Evolutionary conservation across 2,329 filamentous ascomycete genomes (phyloP).

Genomic region (Orbilia javanica): DNA sequence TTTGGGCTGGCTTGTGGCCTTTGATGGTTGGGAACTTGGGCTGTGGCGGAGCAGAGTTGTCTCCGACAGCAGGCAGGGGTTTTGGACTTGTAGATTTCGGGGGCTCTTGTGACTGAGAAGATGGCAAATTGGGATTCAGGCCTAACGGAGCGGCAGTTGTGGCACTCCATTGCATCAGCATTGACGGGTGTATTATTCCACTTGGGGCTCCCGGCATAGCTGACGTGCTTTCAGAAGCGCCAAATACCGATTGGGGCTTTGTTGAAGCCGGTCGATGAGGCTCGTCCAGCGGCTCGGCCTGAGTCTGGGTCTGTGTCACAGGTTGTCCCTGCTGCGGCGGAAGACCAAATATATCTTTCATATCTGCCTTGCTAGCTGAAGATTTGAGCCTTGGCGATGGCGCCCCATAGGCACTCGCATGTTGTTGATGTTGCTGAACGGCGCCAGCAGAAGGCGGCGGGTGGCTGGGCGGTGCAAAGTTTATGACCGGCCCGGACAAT

Average conservation of each 20-base stretch:
- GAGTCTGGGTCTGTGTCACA: background rate
- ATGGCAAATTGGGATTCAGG: background rate
- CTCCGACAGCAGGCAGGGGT: background rate
- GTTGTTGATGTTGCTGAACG: background rate
- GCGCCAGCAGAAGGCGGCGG: background rate
- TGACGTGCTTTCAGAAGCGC: background rate
- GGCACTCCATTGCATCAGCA: conserved; percentile 44
- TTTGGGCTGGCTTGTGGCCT: conserved; percentile 22
- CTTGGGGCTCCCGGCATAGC: background rate
- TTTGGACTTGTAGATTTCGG: background rate
- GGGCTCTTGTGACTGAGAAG: conserved; percentile 3
- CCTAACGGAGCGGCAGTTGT: conserved; percentile 2
- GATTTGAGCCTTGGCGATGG: background rate
- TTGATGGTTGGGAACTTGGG: background rate
- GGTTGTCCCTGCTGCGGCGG: background rate
- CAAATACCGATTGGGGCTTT: background rate
- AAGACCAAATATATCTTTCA: background rate
- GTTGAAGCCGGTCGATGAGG: background rate
- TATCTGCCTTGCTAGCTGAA: background rate
- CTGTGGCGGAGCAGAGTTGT: background rate
- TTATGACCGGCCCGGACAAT: background rate
- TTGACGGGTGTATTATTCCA: conserved; percentile 50
- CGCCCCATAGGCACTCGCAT: background rate
- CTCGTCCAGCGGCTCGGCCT: background rate
- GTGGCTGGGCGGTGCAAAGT: background rate